Evolutionary conservation across 148 eudicot species (phyloP).

Genomic region (Arbutus unedo): DNA sequence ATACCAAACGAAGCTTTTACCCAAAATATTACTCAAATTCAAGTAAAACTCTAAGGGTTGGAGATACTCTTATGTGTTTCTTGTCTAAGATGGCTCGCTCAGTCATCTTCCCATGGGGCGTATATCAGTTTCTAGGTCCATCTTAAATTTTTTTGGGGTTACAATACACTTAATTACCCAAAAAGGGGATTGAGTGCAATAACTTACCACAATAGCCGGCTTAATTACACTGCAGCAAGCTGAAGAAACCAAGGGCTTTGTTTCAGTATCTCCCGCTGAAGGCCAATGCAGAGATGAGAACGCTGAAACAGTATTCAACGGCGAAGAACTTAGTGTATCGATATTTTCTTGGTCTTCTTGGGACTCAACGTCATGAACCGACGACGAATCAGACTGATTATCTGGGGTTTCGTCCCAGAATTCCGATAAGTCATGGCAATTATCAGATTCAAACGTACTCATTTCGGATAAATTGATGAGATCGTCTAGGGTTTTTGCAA

Average conservation of each 20-base stretch:
- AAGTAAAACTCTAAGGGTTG: background rate
- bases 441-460: background rate
- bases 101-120: too few relatives aligned
- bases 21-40: too few relatives aligned
- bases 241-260: background rate
- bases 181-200: background rate
- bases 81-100: background rate
- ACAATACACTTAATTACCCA: background rate
- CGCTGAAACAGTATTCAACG: constrained; percentile 4
- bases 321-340: background rate
- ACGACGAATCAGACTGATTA: background rate
- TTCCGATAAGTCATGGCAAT: background rate
- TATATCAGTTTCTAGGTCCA: background rate
- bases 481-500: constrained; percentile 11
- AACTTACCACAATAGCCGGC: constrained; percentile 41
- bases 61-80: background rate
- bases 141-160: background rate
- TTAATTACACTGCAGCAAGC: constrained; percentile 21
- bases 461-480: background rate
- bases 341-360: constrained; percentile 1
- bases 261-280: background rate
- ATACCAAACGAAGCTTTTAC: too few relatives aligned
- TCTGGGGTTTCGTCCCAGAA: constrained; percentile 14
- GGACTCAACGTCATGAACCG: background rate
- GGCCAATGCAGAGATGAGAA: background rate